A percentile compares a stretch with the other conserved stretches of the same genome.
Conservation (phyloP, 2,329 filamentous ascomycete genomes). For the Myotisia sp. region DNA sequence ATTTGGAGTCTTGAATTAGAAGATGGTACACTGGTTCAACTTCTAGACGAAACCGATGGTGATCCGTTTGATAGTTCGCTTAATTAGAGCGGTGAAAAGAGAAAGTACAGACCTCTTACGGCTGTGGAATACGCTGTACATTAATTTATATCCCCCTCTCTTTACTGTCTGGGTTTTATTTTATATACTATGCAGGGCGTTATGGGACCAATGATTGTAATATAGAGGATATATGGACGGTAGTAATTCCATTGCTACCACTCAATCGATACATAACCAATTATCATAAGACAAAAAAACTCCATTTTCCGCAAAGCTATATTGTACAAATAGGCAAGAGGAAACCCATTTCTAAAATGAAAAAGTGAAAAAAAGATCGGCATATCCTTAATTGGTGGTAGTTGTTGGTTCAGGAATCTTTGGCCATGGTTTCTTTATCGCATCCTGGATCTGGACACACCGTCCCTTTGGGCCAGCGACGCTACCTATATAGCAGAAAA, state of each 20-base stretch:
- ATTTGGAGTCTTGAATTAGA: slow-evolving; percentile 73
- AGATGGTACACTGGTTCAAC: slow-evolving; percentile 53
- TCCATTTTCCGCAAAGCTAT: slow-evolving; percentile 1
- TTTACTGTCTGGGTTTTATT: background rate
- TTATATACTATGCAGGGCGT: too few relatives aligned
- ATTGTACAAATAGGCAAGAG: too few relatives aligned
- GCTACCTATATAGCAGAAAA: slow-evolving; percentile 34
- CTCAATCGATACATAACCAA: slow-evolving; percentile 3
- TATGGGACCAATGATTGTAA: too few relatives aligned
- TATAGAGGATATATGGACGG: too few relatives aligned
- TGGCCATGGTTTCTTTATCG: slow-evolving; percentile 72
- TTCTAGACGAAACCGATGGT: slow-evolving; percentile 55
- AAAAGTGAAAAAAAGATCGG: too few relatives aligned
- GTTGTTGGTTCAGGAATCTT: slow-evolving; percentile 22
- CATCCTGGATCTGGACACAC: slow-evolving; percentile 73
- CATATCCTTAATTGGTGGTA: background rate
- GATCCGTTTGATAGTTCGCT: slow-evolving; percentile 52
- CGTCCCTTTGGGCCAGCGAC: slow-evolving; percentile 81
- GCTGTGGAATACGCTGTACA: too few relatives aligned
- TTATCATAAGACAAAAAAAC: slow-evolving; percentile 2
- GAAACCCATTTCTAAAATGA: too few relatives aligned
- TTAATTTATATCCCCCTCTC: background rate
- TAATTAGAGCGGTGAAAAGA: too few relatives aligned
- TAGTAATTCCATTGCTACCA: too few relatives aligned
- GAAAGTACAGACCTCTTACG: too few relatives aligned